Conservation (phyloP, 257 asterid genomes). For the Pogostemon cablin region DNA sequence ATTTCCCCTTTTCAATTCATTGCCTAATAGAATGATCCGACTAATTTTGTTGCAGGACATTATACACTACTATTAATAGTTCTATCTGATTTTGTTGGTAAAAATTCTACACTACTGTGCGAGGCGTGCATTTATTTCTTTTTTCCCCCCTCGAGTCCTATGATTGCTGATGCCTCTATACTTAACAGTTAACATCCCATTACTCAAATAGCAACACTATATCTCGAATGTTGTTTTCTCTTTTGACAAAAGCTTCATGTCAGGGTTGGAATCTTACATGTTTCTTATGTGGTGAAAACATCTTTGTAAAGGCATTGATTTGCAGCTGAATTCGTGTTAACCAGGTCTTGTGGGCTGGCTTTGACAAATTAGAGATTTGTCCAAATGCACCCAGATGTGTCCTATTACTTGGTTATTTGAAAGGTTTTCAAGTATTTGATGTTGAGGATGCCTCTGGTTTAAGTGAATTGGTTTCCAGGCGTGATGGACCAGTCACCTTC, state of each 20-base stretch:
- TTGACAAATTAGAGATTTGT: slow-evolving; percentile 64
- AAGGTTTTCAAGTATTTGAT: slow-evolving; percentile 75
- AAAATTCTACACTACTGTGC: neutral
- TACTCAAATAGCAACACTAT: neutral
- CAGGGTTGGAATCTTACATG: slow-evolving; percentile 19
- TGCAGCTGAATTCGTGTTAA: slow-evolving; percentile 32
- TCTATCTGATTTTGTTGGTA: slow-evolving; percentile 17
- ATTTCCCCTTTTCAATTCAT: neutral
- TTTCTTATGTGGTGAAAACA: slow-evolving; percentile 25
- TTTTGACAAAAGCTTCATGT: slow-evolving; percentile 14
- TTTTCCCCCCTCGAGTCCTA: neutral
- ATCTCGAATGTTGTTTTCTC: slow-evolving; percentile 26
- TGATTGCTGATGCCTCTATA: neutral
- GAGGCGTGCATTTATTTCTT: neutral
- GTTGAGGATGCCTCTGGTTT: slow-evolving; percentile 75
- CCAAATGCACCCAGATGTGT: slow-evolving; percentile 49
- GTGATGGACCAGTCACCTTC: slow-evolving; percentile 73
- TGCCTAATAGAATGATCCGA: neutral
- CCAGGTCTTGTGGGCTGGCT: slow-evolving; percentile 84
- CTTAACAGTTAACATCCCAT: slow-evolving; percentile 1
- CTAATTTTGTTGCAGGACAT: neutral
- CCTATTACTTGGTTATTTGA: slow-evolving; percentile 66
- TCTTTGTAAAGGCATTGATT: slow-evolving; percentile 25
- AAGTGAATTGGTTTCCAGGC: slow-evolving; percentile 70
- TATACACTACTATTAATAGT: slow-evolving; percentile 5